phyloP scores from a whole-genome alignment of 306 rosid genomes.

The Gleditsia sinensis region DNA sequence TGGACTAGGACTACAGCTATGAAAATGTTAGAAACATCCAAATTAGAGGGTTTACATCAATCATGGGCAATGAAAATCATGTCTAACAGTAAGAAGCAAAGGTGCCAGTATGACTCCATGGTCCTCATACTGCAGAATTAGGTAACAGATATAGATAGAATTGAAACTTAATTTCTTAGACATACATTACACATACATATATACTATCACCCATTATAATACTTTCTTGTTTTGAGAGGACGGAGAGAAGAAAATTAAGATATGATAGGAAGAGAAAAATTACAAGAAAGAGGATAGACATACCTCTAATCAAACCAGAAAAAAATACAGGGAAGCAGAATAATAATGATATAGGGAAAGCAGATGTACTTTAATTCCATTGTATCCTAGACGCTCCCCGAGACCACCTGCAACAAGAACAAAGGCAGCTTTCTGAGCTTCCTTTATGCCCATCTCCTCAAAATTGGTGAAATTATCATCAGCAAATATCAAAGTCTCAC shows the following conservation, averaged over 20 bases:
- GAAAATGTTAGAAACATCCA: constrained; percentile 12
- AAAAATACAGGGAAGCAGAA: neutral
- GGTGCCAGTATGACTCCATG: constrained; percentile 13
- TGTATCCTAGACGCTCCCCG: constrained; percentile 97
- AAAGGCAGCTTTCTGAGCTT: constrained; percentile 80
- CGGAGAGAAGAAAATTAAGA: no score
- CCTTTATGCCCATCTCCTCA: constrained; percentile 85
- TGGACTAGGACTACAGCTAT: neutral
- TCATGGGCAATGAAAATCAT: constrained; percentile 4
- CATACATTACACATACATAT: neutral
- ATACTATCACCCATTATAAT: neutral
- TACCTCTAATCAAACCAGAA: neutral
- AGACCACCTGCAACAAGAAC: constrained; percentile 99
- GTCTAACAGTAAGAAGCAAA: neutral
- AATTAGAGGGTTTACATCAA: constrained; percentile 9
- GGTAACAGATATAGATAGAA: neutral
- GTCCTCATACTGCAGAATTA: neutral
- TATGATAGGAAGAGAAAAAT: no score
- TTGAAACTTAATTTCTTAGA: constrained; percentile 11
- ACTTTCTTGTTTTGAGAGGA: neutral
- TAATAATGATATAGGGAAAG: neutral
- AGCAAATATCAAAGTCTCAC: constrained; percentile 73
- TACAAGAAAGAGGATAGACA: neutral
- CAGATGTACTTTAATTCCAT: constrained; percentile 76
- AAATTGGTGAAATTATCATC: constrained; percentile 68